These are phyloP conservation scores for Aspergillus incahuasiensis DNA, from an alignment of 495 filamentous ascomycete genomes.

Conservation along the genomic window DNA sequence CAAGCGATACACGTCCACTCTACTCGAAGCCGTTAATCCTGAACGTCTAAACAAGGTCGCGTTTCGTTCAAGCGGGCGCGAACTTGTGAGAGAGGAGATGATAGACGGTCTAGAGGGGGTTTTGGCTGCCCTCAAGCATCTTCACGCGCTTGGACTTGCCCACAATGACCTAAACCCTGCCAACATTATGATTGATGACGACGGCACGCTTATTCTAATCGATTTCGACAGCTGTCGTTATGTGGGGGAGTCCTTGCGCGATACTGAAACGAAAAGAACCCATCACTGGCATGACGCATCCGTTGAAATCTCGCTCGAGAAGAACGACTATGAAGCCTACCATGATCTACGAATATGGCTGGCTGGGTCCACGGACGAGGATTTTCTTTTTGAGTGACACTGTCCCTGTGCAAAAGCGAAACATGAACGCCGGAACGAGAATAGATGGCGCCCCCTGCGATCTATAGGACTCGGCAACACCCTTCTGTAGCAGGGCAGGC, in stretches of 20 bases:
- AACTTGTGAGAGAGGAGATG: slow-evolving; percentile 15
- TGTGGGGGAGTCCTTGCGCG: slow-evolving; percentile 20
- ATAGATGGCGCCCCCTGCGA: too few species aligned
- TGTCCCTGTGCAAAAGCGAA: too few species aligned
- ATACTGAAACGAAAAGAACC: slow-evolving; percentile 20
- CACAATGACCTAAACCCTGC: slow-evolving; percentile 38
- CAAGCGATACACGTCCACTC: slow-evolving; percentile 31
- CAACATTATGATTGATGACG: slow-evolving; percentile 36
- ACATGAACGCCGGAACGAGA: too few species aligned
- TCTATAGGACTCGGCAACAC: too few species aligned
- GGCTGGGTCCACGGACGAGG: too few species aligned
- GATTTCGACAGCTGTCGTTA: slow-evolving; percentile 37
- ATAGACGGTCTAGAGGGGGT: slow-evolving; percentile 21
- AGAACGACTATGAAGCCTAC: too few species aligned
- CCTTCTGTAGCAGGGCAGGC: too few species aligned
- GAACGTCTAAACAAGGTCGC: slow-evolving; percentile 11
- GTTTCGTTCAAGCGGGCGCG: slow-evolving; percentile 19
- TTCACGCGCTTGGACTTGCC: slow-evolving; percentile 31
- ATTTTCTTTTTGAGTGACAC: too few species aligned
- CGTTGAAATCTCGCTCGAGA: neutral
- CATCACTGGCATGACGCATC: slow-evolving; percentile 20
- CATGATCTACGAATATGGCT: too few species aligned
- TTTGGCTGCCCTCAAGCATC: slow-evolving; percentile 32
- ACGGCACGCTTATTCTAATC: slow-evolving; percentile 32
- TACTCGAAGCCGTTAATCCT: slow-evolving; percentile 28